These are phyloP conservation scores for Handroanthus guayacan DNA, from an alignment of 257 asterid species.

Conservation along the genomic window DNA sequence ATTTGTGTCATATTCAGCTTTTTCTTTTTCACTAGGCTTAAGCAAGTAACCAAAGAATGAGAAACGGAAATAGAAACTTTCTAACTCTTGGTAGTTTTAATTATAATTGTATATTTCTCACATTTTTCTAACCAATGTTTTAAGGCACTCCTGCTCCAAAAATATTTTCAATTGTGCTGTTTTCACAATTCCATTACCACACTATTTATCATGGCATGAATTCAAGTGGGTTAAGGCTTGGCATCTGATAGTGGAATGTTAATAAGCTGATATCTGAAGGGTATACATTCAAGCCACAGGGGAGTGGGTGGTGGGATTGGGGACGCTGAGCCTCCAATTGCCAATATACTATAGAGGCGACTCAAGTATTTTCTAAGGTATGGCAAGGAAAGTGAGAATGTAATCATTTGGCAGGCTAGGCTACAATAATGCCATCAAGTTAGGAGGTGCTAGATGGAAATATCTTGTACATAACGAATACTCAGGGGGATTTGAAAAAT, in stretches of 20 bases:
- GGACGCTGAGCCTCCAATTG: no score
- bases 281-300: neutral
- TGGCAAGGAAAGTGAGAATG: neutral
- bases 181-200: neutral
- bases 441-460: neutral
- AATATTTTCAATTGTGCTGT: neutral
- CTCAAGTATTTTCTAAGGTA: neutral
- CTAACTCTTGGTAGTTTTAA: neutral
- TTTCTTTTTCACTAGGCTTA: neutral
- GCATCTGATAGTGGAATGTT: neutral
- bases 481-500: neutral
- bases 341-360: neutral
- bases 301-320: no score
- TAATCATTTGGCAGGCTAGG: neutral
- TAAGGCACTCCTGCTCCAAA: neutral
- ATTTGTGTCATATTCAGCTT: neutral
- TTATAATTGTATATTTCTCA: neutral
- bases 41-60: neutral
- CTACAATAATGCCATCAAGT: neutral
- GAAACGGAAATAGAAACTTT: neutral
- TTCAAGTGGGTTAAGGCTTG: slow-evolving; percentile 5
- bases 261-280: neutral
- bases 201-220: slow-evolving; percentile 7
- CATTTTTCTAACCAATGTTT: neutral
- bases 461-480: neutral